Evolutionary conservation across 2,329 filamentous ascomycete species (phyloP), one percentile per base, ranked within the genome.

Genomic region (Amylocarpus encephaloides): DNA sequence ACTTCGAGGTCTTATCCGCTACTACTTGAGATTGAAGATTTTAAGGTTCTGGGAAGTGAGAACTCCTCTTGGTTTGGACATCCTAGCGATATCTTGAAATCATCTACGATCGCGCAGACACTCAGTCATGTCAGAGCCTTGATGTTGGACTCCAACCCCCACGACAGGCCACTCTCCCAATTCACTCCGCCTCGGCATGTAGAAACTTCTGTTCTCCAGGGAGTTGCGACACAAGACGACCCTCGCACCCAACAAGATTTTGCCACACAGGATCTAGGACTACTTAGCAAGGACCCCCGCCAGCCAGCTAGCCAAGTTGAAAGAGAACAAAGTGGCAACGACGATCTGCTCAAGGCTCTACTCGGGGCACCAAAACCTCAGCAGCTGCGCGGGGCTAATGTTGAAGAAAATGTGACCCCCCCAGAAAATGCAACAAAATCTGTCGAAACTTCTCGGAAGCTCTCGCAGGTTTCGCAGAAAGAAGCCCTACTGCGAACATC

Each of bases 1-100:
- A 48, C 47, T 9, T 38, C 48, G 40, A 36, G 30, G 18, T 30
- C 16, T 30, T 26, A 46, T 10, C 41, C 38, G 15, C 42, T 66
- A 32, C 48, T 52, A 10, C 49, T 68, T 5, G 53, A 54, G 18
- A 55, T 66, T 11, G 42, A 50, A 29, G 43, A 58, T 5, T 64
- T 64, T 45, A 54, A 57, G n/a, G 29, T 55, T 18, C 32, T 57
- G 39, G 65, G 64, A 4, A 58, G 59, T 36, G 61, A 64, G 40
- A 61, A 60, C 38, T 57, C 59, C 2, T 49, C 51, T 3, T 44
- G 52, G 2, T 64, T 65, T 55, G 64, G 65, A 5, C 54, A 44
- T 9, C 64, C 64, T 9, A 41, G 15, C 2, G 35, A 55, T 36
- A 54, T 66, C 11, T 26, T 50, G 16, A 30, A 40, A 35, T n/a